These are phyloP conservation scores for Simmondsia chinensis DNA, from an alignment of 148 eudicot species.

Conservation along the genomic window DNA sequence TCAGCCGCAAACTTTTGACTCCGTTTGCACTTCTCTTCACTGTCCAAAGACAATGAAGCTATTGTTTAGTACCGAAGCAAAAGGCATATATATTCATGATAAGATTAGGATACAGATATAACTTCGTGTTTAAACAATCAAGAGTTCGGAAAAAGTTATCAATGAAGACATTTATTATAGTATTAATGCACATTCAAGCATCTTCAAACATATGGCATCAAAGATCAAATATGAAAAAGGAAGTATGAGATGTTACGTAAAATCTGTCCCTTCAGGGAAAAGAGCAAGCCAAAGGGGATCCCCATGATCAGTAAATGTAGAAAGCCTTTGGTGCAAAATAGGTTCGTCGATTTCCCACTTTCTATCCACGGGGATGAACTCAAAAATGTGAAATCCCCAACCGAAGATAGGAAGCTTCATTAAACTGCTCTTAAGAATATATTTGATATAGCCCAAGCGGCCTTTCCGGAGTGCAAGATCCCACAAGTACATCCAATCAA, in stretches of 20 bases:
- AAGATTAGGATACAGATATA: too few relatives aligned
- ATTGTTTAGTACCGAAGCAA: neutral
- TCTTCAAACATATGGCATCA: neutral
- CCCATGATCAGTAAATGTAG: slow-evolving; percentile 30
- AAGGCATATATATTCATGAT: too few relatives aligned
- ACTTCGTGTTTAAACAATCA: too few relatives aligned
- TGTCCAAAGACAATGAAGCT: slow-evolving; percentile 11
- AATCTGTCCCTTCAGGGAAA: slow-evolving; percentile 86
- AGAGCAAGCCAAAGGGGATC: slow-evolving; percentile 70
- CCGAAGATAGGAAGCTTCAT: slow-evolving; percentile 78
- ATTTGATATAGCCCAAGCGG: slow-evolving; percentile 56
- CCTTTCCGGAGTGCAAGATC: slow-evolving; percentile 69
- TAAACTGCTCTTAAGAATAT: slow-evolving; percentile 65
- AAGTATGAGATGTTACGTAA: slow-evolving; percentile 37
- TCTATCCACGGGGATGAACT: slow-evolving; percentile 72
- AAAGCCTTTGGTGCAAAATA: slow-evolving; percentile 48
- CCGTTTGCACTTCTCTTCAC: slow-evolving; percentile 50
- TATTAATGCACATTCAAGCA: too few relatives aligned
- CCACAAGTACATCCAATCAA: slow-evolving; percentile 91
- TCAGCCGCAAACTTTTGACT: slow-evolving; percentile 53
- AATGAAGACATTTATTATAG: too few relatives aligned
- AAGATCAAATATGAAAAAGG: slow-evolving; percentile 4
- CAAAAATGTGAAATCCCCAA: slow-evolving; percentile 72
- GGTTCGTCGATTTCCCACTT: slow-evolving; percentile 78
- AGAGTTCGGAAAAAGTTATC: too few relatives aligned